A percentile compares a stretch with the other conserved stretches of the same genome.
Conservation (phyloP, 768 basidiomycete species). For the Tulasnella sp. region DNA sequence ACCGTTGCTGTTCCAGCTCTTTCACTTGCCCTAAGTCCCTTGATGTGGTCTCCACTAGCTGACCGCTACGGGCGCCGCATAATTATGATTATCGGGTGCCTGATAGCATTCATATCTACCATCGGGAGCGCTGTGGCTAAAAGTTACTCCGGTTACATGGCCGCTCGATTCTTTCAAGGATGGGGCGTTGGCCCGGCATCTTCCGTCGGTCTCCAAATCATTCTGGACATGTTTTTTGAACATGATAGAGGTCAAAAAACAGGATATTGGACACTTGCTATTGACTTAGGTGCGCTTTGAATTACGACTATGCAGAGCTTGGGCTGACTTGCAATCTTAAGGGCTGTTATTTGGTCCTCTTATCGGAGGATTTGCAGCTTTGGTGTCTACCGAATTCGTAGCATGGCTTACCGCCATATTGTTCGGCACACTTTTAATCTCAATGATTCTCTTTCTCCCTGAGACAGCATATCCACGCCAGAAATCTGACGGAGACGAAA, state of each 20-base stretch:
- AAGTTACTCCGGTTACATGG: slow-evolving; percentile 17
- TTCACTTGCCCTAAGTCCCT: slow-evolving; percentile 15
- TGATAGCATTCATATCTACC: slow-evolving; percentile 13
- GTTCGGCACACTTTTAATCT: slow-evolving; percentile 13
- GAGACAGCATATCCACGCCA: slow-evolving; percentile 14
- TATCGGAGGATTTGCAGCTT: slow-evolving; percentile 16
- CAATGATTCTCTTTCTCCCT: slow-evolving; percentile 12
- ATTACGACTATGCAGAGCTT: background rate
- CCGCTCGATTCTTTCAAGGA: slow-evolving; percentile 17
- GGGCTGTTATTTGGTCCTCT: slow-evolving; percentile 17
- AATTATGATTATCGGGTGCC: slow-evolving; percentile 15
- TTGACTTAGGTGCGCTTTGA: slow-evolving; percentile 15
- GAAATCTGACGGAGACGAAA: background rate
- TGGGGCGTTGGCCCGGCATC: slow-evolving; percentile 18
- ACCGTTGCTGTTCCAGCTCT: slow-evolving; percentile 16
- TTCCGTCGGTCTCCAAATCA: slow-evolving; percentile 18
- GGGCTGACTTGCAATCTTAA: background rate
- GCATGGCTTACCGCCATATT: slow-evolving; percentile 18
- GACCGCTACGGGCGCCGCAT: slow-evolving; percentile 14
- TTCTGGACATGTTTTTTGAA: slow-evolving; percentile 15
- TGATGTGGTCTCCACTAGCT: slow-evolving; percentile 18
- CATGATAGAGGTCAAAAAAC: slow-evolving; percentile 17
- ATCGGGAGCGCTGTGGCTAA: slow-evolving; percentile 14
- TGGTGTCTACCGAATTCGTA: slow-evolving; percentile 16
- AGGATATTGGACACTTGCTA: slow-evolving; percentile 17